Evolutionary conservation across 2,329 filamentous ascomycete species (phyloP).

Genomic region (Cladophialophora immunda): DNA sequence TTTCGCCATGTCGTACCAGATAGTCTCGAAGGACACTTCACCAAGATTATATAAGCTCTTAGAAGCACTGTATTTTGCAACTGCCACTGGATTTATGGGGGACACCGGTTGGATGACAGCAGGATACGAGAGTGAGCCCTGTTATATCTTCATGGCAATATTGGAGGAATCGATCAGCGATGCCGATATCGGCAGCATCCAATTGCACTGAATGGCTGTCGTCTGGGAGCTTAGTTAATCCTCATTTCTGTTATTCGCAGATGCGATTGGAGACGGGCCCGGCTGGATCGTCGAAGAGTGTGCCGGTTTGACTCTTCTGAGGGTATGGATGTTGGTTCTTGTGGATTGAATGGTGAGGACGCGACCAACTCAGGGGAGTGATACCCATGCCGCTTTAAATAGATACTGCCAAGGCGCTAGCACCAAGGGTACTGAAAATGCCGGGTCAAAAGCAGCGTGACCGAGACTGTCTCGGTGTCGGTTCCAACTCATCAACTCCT

Average conservation of each 20-base stretch:
- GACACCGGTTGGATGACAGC: background rate
- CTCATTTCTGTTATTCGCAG: background rate
- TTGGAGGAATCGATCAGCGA: background rate
- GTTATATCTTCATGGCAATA: slow-evolving; percentile 4
- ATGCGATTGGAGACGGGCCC: background rate
- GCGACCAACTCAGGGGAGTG: background rate
- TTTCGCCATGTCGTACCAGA: slow-evolving; percentile 19
- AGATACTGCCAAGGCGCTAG: background rate
- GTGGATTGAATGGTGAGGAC: background rate
- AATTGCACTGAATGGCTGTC: background rate
- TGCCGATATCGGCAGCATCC: slow-evolving; percentile 21
- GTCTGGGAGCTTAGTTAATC: background rate
- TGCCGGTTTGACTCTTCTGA: too few relatives aligned
- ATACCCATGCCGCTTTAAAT: slow-evolving; percentile 1
- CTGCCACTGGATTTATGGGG: background rate
- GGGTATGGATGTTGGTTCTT: background rate
- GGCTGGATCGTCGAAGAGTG: background rate
- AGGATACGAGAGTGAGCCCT: background rate
- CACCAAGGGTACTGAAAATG: background rate
- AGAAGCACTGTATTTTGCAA: background rate
- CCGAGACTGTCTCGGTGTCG: background rate
- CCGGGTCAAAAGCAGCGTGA: slow-evolving; percentile 6
- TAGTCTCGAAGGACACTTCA: background rate
- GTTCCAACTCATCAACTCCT: background rate
- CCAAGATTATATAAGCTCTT: background rate